These are phyloP conservation scores for Alternaria sp. DNA, from an alignment of 2,329 filamentous ascomycete species.

Conservation along the genomic window DNA sequence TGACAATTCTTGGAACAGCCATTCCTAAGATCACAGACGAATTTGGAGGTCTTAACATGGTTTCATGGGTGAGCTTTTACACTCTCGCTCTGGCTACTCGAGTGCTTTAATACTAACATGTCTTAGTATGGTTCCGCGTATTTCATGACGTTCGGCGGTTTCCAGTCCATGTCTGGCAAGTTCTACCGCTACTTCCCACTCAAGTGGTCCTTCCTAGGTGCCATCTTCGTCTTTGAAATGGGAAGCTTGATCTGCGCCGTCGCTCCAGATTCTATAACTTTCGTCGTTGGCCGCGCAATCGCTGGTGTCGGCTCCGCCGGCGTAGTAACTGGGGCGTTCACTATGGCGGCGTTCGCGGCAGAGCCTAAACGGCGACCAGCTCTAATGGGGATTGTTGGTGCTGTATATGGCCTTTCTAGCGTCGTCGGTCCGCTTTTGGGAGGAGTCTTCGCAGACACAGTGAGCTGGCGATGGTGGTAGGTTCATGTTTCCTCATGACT, in stretches of 20 bases:
- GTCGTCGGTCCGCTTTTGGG: conserved; percentile 52
- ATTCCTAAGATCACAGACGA: conserved; percentile 38
- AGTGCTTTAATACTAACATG: neutral
- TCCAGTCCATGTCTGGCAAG: conserved; percentile 56
- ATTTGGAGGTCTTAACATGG: conserved; percentile 28
- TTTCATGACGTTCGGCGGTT: conserved; percentile 52
- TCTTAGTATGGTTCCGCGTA: conserved; percentile 41
- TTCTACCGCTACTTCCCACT: conserved; percentile 54
- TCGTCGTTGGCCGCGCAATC: conserved; percentile 51
- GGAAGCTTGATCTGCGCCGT: conserved; percentile 61
- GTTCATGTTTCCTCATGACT: neutral
- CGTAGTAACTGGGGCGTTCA: conserved; percentile 39
- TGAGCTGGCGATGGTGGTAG: conserved; percentile 50
- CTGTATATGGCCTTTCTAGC: conserved; percentile 42
- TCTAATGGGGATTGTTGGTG: conserved; percentile 47
- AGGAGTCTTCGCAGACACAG: conserved; percentile 47
- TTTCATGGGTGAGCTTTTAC: conserved; percentile 21
- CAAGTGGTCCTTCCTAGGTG: conserved; percentile 45
- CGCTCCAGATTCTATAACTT: conserved; percentile 40
- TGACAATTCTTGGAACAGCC: conserved; percentile 35
- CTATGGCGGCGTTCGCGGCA: conserved; percentile 52
- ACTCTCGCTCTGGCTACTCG: no score
- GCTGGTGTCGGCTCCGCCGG: conserved; percentile 48
- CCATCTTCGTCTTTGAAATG: conserved; percentile 58
- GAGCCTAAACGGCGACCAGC: conserved; percentile 50